Conservation (phyloP, 352 stramenopile genomes). For the Pythium biforme region DNA sequence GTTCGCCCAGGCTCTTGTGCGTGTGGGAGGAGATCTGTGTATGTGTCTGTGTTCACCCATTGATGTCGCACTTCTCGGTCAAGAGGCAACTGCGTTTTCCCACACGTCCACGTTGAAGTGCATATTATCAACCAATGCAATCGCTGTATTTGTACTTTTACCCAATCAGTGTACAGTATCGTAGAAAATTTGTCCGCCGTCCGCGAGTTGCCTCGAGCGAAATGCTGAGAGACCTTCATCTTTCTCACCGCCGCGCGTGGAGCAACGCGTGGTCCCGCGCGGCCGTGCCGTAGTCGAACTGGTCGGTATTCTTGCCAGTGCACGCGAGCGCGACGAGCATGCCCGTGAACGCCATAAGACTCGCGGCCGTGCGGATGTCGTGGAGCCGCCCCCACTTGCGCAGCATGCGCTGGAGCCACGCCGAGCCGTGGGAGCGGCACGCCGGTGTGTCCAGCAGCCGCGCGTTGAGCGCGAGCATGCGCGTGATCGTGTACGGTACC, state of each 20-base stretch:
- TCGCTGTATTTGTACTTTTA: slow-evolving; percentile 2
- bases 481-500: slow-evolving; percentile 63
- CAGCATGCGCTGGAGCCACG: slow-evolving; percentile 58
- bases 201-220: not conserved
- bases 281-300: not conserved
- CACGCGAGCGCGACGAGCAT: slow-evolving; percentile 67
- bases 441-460: slow-evolving; percentile 51
- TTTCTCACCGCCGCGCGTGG: slow-evolving; percentile 1
- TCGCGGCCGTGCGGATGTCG: slow-evolving; percentile 46
- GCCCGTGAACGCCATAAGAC: slow-evolving; percentile 49
- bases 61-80: not conserved
- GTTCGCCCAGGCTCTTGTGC: not conserved
- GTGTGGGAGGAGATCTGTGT: not conserved
- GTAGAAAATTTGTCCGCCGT: not conserved
- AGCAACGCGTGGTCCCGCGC: not conserved
- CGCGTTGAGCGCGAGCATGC: slow-evolving; percentile 67
- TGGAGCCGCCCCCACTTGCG: slow-evolving; percentile 55
- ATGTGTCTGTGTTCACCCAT: not conserved
- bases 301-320: slow-evolving; percentile 3
- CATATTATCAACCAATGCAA: slow-evolving; percentile 8
- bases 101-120: slow-evolving; percentile 12
- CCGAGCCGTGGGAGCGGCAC: slow-evolving; percentile 36
- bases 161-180: slow-evolving; percentile 5
- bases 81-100: not conserved
- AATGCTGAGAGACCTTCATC: no score